Evolutionary conservation across 169 alveolate species (phyloP), one percentile per base, ranked within the genome.

Genomic region (Plasmodium vivax): DNA sequence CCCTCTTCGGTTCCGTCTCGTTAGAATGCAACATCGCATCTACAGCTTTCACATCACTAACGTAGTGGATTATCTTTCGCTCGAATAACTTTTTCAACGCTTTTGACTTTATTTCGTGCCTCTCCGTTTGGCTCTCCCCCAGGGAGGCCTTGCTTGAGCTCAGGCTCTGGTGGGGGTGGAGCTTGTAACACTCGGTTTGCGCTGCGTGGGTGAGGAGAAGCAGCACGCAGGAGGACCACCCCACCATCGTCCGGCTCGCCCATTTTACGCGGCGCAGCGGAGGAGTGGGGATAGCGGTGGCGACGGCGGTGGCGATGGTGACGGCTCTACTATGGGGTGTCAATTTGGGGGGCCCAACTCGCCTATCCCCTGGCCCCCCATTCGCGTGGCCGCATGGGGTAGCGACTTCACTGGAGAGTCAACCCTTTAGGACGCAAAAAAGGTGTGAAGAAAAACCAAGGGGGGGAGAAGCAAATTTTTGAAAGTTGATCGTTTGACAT

Each of bases 81-180:
- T 82, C 88, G 54, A 71, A 92, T 14, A 92, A 75, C 30, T 72
- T 82, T 56, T 47, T 82, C 56, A 75, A 58, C 14, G 88, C 95
- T 16, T 82, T 75, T 9, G 92, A 84, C 41, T 80, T 82, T 34
- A 82, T 41, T 56, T 92, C 77, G n/a, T 85, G 81, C 14, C 19
- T 56, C 47, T 75, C 80, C 68, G 41, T 51, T 3, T 6, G 30
- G 1, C 79, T 84, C 9, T 51, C 72, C 45, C 81, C 85, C 2
- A 47, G 8, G 41, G 81, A 45, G 23, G 12, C 47, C 43, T 10
- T 71, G 54, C 73, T 72, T 23, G 77, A 68, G 5, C 27, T 27
- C 16, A 27, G 36, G 9, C 43, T 72, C 77, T 10, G 68, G 62
- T 47, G 34, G 32, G 68, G 34, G 1, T 45, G 32, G 77, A 47